Conservation (phyloP, 2,329 filamentous ascomycete species). For the Fusarium domesticum region DNA sequence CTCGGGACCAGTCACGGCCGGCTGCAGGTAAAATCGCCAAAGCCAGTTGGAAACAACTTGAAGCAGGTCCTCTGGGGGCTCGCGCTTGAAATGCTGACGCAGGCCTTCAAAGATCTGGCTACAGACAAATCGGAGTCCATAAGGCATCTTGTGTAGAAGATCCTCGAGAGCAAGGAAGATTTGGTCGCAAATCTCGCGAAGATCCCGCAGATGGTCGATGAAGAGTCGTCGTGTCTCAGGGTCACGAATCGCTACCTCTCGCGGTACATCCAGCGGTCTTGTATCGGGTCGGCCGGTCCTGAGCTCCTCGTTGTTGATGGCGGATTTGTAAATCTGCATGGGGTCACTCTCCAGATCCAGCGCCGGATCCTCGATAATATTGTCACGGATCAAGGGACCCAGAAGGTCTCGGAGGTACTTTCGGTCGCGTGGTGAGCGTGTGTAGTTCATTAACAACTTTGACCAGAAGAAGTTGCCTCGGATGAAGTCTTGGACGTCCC, state of each 20-base stretch:
- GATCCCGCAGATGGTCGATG: conserved; percentile 88
- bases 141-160: conserved; percentile 82
- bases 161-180: conserved; percentile 82
- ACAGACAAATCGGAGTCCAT: conserved; percentile 83
- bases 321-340: conserved; percentile 91
- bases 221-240: conserved; percentile 89
- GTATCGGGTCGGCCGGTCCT: conserved; percentile 82
- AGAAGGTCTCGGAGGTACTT: conserved; percentile 88
- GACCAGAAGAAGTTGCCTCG: conserved; percentile 92
- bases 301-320: conserved; percentile 96
- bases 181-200: conserved; percentile 91
- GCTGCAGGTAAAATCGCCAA: conserved; percentile 91
- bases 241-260: conserved; percentile 94
- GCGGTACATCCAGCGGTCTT: conserved; percentile 77
- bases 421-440: conserved; percentile 84
- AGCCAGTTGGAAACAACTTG: conserved; percentile 88
- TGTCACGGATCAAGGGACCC: conserved; percentile 80
- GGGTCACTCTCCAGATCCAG: conserved; percentile 95
- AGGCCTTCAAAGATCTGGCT: conserved; percentile 82
- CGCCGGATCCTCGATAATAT: conserved; percentile 87
- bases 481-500: conserved; percentile 76
- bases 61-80: conserved; percentile 72
- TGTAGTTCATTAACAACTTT: conserved; percentile 81
- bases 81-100: conserved; percentile 72
- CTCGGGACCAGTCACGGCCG: conserved; percentile 84